A percentile compares a stretch with the other conserved stretches of the same genome.
phyloP scores from a whole-genome alignment of 2,329 filamentous ascomycete genomes.

The Xylaria sp. region DNA sequence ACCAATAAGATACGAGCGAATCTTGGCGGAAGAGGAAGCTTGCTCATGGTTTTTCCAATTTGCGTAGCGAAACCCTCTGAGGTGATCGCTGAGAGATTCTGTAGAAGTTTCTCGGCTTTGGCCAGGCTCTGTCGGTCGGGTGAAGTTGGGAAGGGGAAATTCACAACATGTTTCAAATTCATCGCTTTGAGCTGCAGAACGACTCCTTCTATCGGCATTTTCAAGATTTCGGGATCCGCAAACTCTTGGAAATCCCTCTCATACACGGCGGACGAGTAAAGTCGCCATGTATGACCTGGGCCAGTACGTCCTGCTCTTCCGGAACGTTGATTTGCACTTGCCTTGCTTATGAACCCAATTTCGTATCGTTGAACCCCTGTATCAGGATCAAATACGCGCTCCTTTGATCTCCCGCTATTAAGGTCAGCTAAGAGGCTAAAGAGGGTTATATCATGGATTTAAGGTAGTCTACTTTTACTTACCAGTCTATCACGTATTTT shows the following conservation, averaged over 20 bases:
- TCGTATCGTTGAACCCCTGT: constrained; percentile 97
- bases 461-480: constrained; percentile 10
- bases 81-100: constrained; percentile 84
- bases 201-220: constrained; percentile 91
- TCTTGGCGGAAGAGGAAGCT: constrained; percentile 89
- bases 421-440: constrained; percentile 17
- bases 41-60: constrained; percentile 82
- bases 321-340: constrained; percentile 88
- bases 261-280: constrained; percentile 95
- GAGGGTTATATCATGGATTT: not conserved
- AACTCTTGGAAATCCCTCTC: constrained; percentile 90
- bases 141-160: constrained; percentile 95
- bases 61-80: constrained; percentile 78
- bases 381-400: constrained; percentile 85
- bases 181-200: constrained; percentile 95
- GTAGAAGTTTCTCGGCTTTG: constrained; percentile 86
- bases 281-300: constrained; percentile 92
- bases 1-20: constrained; percentile 93
- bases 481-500: constrained; percentile 80
- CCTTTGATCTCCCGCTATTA: constrained; percentile 83
- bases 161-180: constrained; percentile 88
- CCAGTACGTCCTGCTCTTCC: constrained; percentile 96
- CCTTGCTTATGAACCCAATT: constrained; percentile 97
- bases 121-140: constrained; percentile 80
- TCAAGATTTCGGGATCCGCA: constrained; percentile 85